These are phyloP conservation scores for rapeseed (Brassica napus) DNA, from an alignment of 345 rosid species.

Conservation along the genomic window DNA sequence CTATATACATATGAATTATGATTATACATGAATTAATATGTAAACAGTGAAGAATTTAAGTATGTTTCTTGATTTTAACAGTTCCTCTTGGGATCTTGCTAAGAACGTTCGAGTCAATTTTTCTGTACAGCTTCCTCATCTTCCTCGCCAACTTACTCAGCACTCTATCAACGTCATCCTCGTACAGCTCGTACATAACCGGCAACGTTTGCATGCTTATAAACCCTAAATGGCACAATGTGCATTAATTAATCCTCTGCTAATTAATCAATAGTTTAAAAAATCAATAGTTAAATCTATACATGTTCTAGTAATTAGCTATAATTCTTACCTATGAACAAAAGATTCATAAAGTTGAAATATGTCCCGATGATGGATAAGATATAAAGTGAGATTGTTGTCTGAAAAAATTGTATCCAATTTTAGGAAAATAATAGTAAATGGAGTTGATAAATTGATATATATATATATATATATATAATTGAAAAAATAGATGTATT, in stretches of 20 bases:
- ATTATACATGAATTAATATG: background rate
- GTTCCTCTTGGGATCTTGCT: conserved; percentile 84
- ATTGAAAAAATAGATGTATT: background rate
- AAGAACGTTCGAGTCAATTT: conserved; percentile 60
- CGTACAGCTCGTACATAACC: conserved; percentile 57
- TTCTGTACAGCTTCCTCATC: conserved; percentile 46
- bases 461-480: too few species aligned
- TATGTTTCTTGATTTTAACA: conserved; percentile 55
- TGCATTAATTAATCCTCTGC: background rate
- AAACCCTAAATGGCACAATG: conserved; percentile 41
- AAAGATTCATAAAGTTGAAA: conserved; percentile 72
- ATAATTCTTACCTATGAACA: conserved; percentile 60
- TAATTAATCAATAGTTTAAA: background rate
- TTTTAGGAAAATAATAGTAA: background rate
- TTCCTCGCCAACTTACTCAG: conserved; percentile 40
- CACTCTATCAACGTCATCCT: conserved; percentile 58
- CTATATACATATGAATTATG: background rate
- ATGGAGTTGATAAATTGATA: background rate
- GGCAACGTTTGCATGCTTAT: conserved; percentile 65
- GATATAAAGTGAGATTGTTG: conserved; percentile 53
- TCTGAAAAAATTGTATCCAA: conserved; percentile 36
- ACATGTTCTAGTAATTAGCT: background rate
- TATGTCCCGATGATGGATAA: conserved; percentile 70
- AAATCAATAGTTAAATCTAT: background rate
- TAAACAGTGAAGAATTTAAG: conserved; percentile 24